phyloP scores from a whole-genome alignment of 495 filamentous ascomycete genomes.

The Penicillium canescens region DNA sequence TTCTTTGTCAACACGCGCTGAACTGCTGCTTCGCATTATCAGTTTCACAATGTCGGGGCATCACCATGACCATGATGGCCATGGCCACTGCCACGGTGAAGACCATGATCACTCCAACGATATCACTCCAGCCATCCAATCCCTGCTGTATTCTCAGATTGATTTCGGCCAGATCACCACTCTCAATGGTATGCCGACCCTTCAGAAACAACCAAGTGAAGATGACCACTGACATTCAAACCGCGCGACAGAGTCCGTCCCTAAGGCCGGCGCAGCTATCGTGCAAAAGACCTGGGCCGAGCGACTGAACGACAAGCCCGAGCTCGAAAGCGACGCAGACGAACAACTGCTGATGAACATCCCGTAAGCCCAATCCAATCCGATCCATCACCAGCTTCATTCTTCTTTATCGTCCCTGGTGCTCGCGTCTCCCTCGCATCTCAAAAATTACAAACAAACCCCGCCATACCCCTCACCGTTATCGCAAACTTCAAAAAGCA shows the following conservation, averaged over 20 bases:
- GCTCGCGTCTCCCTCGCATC: not conserved
- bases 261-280: slow-evolving; percentile 69
- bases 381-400: no score
- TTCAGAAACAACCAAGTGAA: not conserved
- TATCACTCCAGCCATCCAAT: slow-evolving; percentile 83
- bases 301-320: slow-evolving; percentile 65
- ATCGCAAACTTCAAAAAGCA: slow-evolving; percentile 8
- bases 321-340: slow-evolving; percentile 82
- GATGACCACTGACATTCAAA: slow-evolving; percentile 6
- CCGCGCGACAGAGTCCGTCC: slow-evolving; percentile 46
- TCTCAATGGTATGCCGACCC: slow-evolving; percentile 60
- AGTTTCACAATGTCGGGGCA: slow-evolving; percentile 38
- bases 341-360: slow-evolving; percentile 92
- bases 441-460: slow-evolving; percentile 9
- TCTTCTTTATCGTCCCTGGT: not conserved
- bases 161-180: slow-evolving; percentile 84
- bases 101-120: slow-evolving; percentile 86
- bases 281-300: slow-evolving; percentile 91
- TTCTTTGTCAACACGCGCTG: not conserved
- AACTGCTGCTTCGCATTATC: not conserved
- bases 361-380: slow-evolving; percentile 61
- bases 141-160: slow-evolving; percentile 85
- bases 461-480: slow-evolving; percentile 29
- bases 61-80: slow-evolving; percentile 43
- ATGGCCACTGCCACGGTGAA: slow-evolving; percentile 43